These are phyloP conservation scores for Fulvia fulva DNA, from an alignment of 2,329 filamentous ascomycete species.

Conservation along the genomic window DNA sequence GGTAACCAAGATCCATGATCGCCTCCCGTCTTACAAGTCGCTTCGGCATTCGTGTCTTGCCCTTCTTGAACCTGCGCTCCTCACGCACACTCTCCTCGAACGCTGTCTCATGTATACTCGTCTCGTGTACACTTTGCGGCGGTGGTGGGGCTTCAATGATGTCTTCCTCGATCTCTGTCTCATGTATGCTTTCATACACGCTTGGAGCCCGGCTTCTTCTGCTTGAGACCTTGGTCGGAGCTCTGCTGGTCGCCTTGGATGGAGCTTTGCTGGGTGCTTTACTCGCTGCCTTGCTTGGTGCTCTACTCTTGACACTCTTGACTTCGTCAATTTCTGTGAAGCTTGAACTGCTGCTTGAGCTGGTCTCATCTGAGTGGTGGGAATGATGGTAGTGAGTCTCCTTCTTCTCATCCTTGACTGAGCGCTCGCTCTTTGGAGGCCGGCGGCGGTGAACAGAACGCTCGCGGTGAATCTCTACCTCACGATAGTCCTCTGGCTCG, in stretches of 20 bases:
- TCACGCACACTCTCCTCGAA: constrained; percentile 24
- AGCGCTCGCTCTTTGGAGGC: constrained; percentile 19
- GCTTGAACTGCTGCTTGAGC: constrained; percentile 26
- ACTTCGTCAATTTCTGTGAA: constrained; percentile 30
- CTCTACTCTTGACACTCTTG: constrained; percentile 10
- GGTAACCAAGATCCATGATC: constrained; percentile 79
- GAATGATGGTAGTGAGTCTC: background rate
- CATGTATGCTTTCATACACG: constrained; percentile 21
- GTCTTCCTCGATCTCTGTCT: constrained; percentile 23
- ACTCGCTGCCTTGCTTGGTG: constrained; percentile 9
- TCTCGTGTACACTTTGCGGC: constrained; percentile 17
- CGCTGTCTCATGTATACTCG: constrained; percentile 11
- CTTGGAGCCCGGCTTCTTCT: constrained; percentile 14
- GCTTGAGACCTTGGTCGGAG: constrained; percentile 17
- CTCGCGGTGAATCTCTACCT: constrained; percentile 47
- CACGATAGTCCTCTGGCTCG: constrained; percentile 45
- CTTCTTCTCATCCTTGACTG: constrained; percentile 16
- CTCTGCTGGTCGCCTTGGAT: constrained; percentile 13
- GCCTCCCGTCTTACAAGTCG: constrained; percentile 75
- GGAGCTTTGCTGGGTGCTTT: constrained; percentile 12
- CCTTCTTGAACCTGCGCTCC: constrained; percentile 52
- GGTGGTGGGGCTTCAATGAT: constrained; percentile 10
- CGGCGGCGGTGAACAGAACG: constrained; percentile 38
- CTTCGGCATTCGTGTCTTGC: constrained; percentile 83
- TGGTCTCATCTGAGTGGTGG: constrained; percentile 11